Conservation (phyloP, 1,284 basidiomycete species). For the Apiotrichum brassicae region DNA sequence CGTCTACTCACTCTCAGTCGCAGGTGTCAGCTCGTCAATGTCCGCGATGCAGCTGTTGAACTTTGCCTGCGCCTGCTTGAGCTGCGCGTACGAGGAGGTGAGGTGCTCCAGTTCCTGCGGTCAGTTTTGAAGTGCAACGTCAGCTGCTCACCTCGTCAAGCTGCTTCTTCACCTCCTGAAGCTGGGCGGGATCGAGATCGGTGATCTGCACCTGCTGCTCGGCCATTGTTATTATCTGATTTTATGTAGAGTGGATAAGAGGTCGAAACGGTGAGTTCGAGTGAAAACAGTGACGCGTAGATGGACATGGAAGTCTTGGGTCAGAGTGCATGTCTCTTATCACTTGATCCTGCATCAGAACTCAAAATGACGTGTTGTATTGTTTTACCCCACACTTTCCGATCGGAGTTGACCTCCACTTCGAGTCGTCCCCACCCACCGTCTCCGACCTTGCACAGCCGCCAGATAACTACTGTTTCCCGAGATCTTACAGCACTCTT, state of each 20-base stretch:
- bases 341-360: too few relatives aligned
- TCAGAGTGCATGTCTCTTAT: too few relatives aligned
- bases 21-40: slow-evolving; percentile 67
- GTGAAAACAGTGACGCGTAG: too few relatives aligned
- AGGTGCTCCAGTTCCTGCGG: slow-evolving; percentile 82
- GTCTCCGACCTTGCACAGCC: too few relatives aligned
- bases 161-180: slow-evolving; percentile 78
- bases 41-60: slow-evolving; percentile 80
- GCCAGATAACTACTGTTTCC: too few relatives aligned
- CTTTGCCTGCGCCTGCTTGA: slow-evolving; percentile 87
- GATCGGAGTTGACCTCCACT: not conserved
- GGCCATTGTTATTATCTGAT: too few relatives aligned
- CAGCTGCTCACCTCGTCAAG: slow-evolving; percentile 66
- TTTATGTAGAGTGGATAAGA: too few relatives aligned
- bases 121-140: not conserved
- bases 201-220: slow-evolving; percentile 67
- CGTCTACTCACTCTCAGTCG: slow-evolving; percentile 59
- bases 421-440: not conserved
- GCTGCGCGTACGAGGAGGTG: slow-evolving; percentile 83
- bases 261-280: too few relatives aligned
- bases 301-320: too few relatives aligned
- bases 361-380: slow-evolving; percentile 5
- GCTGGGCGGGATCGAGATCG: slow-evolving; percentile 73
- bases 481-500: too few relatives aligned
- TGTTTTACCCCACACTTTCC: not conserved